Base-by-base conservation (phyloP, 345 rosid species). In the Rhodamnia rubescens region DNA sequence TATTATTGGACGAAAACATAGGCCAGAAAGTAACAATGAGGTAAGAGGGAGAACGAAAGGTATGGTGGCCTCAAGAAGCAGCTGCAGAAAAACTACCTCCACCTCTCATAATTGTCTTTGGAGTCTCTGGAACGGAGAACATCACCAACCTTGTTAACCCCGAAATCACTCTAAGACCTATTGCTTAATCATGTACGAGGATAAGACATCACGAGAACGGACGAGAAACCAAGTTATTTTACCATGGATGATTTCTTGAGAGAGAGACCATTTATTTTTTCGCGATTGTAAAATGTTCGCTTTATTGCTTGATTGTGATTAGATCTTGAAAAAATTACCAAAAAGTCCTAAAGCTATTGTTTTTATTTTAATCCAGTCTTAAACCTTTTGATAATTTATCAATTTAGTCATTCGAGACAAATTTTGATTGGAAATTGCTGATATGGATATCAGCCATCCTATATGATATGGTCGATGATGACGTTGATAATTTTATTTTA, bases 1-100 rank as follows among this genome's bases (percentile, higher is more conserved):
- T 12, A n/a, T n/a, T n/a, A n/a, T 51, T 2, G 0, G 8, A n/a
- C 32, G 69, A n/a, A 58, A 58, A 58, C 16, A 58, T 26, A 2
- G 64, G 32, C 32, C 3, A 5, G 1, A 0, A 58, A 58, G 4
- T 0, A 11, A 58, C 5, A 0, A 58, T 26, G 15, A 2, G 8
- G 54, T 52, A 52, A 14, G 54, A 52, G 54, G 6, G 54, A 52
- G 54, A 52, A 52, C 1, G 20, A 52, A 13, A 52, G 18, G 16
- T 15, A 52, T 14, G 64, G 64, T 57, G 4, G 26, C 64, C 27
- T 1, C 29, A 26, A 12, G 3, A 57, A 36, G 40, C 40, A 36
- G 40, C 3, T 2, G 40, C 40, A 36, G 40, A 3, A 36, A 3
- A 3, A 36, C 3, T 36, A 36, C 40, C 40, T 36, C n/a, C n/a